Evolutionary conservation across 768 basidiomycete species (phyloP).

Genomic region (Tricholoma bakamatsutake): DNA sequence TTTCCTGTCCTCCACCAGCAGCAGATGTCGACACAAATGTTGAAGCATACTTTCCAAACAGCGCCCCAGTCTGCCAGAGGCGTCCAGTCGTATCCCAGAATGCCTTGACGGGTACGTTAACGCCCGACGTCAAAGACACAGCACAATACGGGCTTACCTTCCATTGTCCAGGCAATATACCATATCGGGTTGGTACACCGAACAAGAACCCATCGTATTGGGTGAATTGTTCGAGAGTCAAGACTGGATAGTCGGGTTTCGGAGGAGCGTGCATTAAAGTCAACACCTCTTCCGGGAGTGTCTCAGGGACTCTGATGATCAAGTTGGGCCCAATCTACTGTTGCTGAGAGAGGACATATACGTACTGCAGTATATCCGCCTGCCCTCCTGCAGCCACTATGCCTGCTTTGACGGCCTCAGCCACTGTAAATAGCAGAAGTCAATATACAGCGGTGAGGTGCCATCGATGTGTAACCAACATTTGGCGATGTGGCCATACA

Average conservation of each 20-base stretch:
- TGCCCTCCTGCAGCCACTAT: constrained; percentile 43
- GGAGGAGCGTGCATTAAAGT: constrained; percentile 63
- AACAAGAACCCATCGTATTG: constrained; percentile 69
- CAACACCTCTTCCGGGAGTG: constrained; percentile 64
- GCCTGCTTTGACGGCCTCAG: constrained; percentile 46
- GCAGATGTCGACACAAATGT: constrained; percentile 68
- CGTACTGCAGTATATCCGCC: constrained; percentile 51
- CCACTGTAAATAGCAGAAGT: constrained; percentile 39
- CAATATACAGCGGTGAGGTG: background rate
- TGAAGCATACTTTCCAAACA: constrained; percentile 72
- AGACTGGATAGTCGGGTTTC: constrained; percentile 67
- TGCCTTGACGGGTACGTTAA: constrained; percentile 27
- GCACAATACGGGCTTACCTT: constrained; percentile 37
- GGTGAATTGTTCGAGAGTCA: constrained; percentile 46
- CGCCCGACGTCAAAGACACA: background rate
- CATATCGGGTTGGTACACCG: constrained; percentile 78
- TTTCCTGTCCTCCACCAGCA: constrained; percentile 80
- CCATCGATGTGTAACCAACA: constrained; percentile 33
- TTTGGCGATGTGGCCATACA: constrained; percentile 70
- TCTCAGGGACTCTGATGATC: constrained; percentile 62
- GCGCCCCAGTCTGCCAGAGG: constrained; percentile 52
- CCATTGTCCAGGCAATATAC: constrained; percentile 76
- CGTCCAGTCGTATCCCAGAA: constrained; percentile 79
- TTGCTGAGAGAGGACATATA: constrained; percentile 1
- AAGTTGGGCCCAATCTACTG: background rate